Conservation (phyloP, 2,329 filamentous ascomycete genomes). For the Microsporum ferrugineum region DNA sequence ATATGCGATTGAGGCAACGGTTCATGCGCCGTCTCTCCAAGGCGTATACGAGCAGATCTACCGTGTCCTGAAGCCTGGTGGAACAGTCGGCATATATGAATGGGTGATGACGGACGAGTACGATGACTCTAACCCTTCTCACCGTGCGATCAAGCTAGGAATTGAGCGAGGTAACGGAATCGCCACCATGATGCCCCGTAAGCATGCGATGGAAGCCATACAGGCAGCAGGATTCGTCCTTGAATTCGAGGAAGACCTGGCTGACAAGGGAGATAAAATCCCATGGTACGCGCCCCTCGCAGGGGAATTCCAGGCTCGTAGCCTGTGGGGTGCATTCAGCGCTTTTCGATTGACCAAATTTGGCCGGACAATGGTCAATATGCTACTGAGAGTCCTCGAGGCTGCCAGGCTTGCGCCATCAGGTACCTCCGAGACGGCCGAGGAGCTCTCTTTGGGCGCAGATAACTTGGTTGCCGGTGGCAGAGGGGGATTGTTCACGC, state of each 20-base stretch:
- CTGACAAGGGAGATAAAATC: constrained; percentile 58
- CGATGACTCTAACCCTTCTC: constrained; percentile 73
- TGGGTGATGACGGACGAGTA: constrained; percentile 98
- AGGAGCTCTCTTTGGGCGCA: background rate
- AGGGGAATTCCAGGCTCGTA: constrained; percentile 33
- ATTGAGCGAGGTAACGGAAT: constrained; percentile 96
- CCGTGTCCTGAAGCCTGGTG: constrained; percentile 89
- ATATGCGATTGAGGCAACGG: constrained; percentile 93
- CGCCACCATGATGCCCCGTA: constrained; percentile 87
- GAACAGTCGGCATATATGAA: constrained; percentile 92
- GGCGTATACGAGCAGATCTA: constrained; percentile 91
- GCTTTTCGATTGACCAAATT: background rate
- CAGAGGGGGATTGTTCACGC: background rate
- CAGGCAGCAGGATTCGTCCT: constrained; percentile 78
- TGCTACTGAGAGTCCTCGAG: background rate
- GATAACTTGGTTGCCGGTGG: background rate
- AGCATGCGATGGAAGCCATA: constrained; percentile 71
- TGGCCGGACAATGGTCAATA: background rate
- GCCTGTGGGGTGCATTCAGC: background rate
- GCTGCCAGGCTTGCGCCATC: background rate
- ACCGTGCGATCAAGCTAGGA: constrained; percentile 83
- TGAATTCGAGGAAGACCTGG: constrained; percentile 73
- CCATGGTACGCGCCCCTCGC: constrained; percentile 93
- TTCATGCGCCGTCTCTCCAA: constrained; percentile 80
- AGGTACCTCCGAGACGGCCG: background rate